Base-by-base conservation (phyloP, 1,284 basidiomycete species). In the Mycena citricolor region DNA sequence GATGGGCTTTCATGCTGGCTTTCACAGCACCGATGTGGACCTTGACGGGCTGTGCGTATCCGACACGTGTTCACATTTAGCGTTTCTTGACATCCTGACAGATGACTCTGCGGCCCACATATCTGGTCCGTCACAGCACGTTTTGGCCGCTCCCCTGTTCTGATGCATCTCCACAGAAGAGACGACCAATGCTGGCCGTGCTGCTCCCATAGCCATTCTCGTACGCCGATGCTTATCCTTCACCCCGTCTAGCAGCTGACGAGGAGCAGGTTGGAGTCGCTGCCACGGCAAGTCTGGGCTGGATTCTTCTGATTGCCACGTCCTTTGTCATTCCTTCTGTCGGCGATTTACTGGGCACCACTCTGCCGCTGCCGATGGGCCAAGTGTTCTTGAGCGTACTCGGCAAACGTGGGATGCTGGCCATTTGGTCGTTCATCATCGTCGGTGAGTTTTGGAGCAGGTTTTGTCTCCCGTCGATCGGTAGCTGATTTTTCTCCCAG, bases 51-150 rank as follows among this genome's bases (percentile, higher is more conserved):
- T 88, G 83, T 83, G 47, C 56, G 79, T 58, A 11, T 11, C 13
- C 28, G 51, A 42, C 14, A 34, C 19, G 13, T 19, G 22, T 30
- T 38, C n/a, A 21, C 16, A 10, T 32, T 21, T 33, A 22, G 23
- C 10, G 14, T 44, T 14, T 21, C 21, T 30, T 19, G 8, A 32
- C 10, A 13, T 21, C 4, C 26, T 24, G 47, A 3, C 51, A 84
- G 83, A 86, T 54, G 86, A 89, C 56, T 84, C 84, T 21, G 83
- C 86, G 3, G 83, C 83, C n/a, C 85, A 88, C 56, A 81, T 89
- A 36, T 75, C 51, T 31, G 50, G 50, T 42, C 25, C 5, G 29
- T 19, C n/a, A n/a, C n/a, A n/a, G n/a, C n/a, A n/a, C n/a, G 29
- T 32, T 17, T 19, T 2, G 16, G 13, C 20, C 23, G 12, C 16